phyloP scores from a whole-genome alignment of 345 rosid species.

The Dovyalis caffra region DNA sequence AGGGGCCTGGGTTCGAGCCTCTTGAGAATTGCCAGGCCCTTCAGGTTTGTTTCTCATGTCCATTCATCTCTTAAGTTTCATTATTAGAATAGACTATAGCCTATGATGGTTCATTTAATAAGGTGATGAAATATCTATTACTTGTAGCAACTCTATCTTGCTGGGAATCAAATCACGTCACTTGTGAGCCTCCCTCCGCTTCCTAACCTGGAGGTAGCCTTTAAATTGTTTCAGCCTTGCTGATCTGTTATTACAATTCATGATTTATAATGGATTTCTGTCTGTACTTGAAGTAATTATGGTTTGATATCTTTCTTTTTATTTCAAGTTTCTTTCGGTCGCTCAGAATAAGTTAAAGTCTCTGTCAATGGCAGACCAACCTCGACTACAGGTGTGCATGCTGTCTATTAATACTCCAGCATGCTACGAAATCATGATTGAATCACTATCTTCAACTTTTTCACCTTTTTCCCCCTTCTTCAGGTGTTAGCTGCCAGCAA shows the following conservation, averaged over 20 bases:
- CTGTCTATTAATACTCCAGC: constrained; percentile 8
- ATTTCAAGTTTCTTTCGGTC: constrained; percentile 82
- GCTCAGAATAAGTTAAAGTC: constrained; percentile 96
- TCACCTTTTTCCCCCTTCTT: constrained; percentile 3
- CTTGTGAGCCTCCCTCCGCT: constrained; percentile 92
- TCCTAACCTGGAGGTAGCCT: constrained; percentile 89
- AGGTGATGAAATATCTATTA: constrained; percentile 27
- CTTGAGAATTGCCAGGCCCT: constrained; percentile 85
- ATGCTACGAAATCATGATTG: not conserved
- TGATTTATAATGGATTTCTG: not conserved
- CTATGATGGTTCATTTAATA: constrained; percentile 6
- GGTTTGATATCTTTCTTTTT: constrained; percentile 13
- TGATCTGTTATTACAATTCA: constrained; percentile 1
- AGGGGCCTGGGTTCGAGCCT: constrained; percentile 99
- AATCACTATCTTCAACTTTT: constrained; percentile 1
- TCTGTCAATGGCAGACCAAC: constrained; percentile 97
- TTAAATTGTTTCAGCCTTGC: constrained; percentile 9
- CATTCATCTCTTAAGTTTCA: constrained; percentile 11
- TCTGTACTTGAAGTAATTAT: not conserved
- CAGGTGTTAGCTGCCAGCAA: constrained; percentile 98
- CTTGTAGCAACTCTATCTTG: constrained; percentile 93
- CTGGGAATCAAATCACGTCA: constrained; percentile 96
- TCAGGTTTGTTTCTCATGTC: constrained; percentile 56
- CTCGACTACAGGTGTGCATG: constrained; percentile 80
- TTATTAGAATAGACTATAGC: constrained; percentile 6